Evolutionary conservation across 176 grass and related monocot genomes (phyloP).

Genomic region (Eleusine coracana): DNA sequence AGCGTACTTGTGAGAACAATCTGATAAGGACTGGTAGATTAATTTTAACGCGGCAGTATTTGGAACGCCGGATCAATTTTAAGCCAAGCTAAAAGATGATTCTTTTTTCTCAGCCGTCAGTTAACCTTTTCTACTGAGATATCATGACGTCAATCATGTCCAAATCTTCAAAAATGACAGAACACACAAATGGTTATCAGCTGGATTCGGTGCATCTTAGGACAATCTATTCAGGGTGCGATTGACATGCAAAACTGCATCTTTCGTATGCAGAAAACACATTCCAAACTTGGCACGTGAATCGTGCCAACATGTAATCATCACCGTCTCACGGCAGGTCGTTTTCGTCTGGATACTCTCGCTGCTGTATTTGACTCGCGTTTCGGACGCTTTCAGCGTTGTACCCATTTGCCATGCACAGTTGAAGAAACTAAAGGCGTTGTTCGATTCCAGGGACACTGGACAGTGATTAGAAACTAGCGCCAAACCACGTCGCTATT

Average conservation of each 20-base stretch:
- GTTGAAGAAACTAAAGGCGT: neutral
- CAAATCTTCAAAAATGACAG: neutral
- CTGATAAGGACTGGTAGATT: neutral
- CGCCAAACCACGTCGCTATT: neutral
- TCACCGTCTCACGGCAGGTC: conserved; percentile 4
- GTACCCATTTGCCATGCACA: conserved; percentile 13
- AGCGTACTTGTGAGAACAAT: conserved; percentile 12
- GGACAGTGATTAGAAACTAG: conserved; percentile 12
- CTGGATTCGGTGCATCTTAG: neutral
- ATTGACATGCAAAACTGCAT: neutral
- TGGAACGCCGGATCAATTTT: neutral
- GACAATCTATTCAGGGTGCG: neutral
- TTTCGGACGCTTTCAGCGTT: neutral
- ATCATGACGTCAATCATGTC: neutral
- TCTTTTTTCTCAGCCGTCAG: neutral
- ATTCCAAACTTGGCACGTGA: neutral
- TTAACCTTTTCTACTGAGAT: neutral
- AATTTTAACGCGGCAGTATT: neutral
- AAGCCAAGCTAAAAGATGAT: neutral
- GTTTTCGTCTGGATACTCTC: conserved; percentile 10
- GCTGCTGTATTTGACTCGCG: neutral
- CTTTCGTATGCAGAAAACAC: neutral
- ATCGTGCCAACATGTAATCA: neutral
- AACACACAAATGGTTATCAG: neutral
- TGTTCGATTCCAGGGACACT: neutral